Evolutionary conservation across 2,329 filamentous ascomycete species (phyloP).

Genomic region (Anthostomella pinea): DNA sequence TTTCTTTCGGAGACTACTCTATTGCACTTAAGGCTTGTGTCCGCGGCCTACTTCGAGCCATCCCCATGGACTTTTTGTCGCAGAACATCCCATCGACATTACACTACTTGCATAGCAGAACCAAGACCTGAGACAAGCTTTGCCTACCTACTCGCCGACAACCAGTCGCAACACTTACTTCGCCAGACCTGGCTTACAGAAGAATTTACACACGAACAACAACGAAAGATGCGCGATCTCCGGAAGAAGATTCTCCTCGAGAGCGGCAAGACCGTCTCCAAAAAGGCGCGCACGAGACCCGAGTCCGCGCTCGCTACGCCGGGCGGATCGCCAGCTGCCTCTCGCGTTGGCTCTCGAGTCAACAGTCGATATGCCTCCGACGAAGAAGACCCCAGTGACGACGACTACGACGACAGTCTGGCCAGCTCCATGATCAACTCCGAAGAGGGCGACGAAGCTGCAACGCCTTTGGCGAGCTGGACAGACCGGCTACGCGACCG

Average conservation of each 20-base stretch:
- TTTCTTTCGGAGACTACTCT: conserved; percentile 1
- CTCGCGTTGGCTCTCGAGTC: conserved; percentile 57
- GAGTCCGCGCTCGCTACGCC: conserved; percentile 58
- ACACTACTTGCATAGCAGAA: conserved; percentile 24
- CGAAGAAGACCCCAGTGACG: conserved; percentile 57
- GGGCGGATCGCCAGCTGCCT: conserved; percentile 53
- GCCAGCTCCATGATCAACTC: conserved; percentile 51
- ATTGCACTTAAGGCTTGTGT: no score
- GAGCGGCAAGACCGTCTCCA: conserved; percentile 69
- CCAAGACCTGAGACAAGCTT: conserved; percentile 26
- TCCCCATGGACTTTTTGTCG: conserved; percentile 31
- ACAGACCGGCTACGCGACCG: conserved; percentile 60
- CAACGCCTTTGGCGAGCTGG: conserved; percentile 59
- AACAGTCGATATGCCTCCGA: conserved; percentile 63
- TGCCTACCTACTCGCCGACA: no score
- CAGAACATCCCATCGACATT: conserved; percentile 17
- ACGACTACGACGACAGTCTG: conserved; percentile 49
- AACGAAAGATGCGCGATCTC: conserved; percentile 55
- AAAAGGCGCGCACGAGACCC: conserved; percentile 59
- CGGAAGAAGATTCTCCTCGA: conserved; percentile 67
- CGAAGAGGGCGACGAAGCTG: conserved; percentile 62
- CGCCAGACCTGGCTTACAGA: background rate
- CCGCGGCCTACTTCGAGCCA: conserved; percentile 9
- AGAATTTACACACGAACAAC: conserved; percentile 1
- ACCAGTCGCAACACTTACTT: no score